phyloP scores from a whole-genome alignment of 2,329 filamentous ascomycete genomes.

The Didymella lethalis region DNA sequence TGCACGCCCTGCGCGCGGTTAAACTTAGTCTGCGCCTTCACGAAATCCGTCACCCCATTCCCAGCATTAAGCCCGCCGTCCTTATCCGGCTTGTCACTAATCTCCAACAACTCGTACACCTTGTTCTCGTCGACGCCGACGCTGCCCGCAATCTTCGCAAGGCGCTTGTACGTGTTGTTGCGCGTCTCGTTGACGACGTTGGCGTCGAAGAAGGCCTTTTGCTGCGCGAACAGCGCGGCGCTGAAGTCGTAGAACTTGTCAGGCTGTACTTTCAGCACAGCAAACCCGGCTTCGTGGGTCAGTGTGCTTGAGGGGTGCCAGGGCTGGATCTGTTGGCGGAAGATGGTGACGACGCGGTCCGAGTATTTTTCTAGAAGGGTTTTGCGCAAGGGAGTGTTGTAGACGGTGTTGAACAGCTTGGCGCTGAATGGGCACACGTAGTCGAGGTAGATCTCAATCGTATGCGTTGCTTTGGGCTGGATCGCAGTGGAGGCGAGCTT shows the following conservation, averaged over 20 bases:
- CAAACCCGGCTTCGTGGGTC: slow-evolving; percentile 82
- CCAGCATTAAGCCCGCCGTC: slow-evolving; percentile 78
- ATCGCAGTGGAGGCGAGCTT: slow-evolving; percentile 63
- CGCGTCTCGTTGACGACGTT: slow-evolving; percentile 82
- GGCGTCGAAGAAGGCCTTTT: slow-evolving; percentile 84
- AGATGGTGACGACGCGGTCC: slow-evolving; percentile 74
- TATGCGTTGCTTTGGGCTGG: slow-evolving; percentile 58
- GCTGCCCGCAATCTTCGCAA: slow-evolving; percentile 75
- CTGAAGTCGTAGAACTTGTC: slow-evolving; percentile 83
- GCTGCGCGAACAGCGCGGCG: slow-evolving; percentile 70
- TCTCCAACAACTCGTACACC: slow-evolving; percentile 72
- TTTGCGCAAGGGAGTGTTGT: slow-evolving; percentile 67
- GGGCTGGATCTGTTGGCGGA: slow-evolving; percentile 91
- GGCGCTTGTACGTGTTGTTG: slow-evolving; percentile 81
- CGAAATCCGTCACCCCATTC: slow-evolving; percentile 82
- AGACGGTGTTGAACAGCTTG: slow-evolving; percentile 80
- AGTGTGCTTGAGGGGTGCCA: slow-evolving; percentile 83
- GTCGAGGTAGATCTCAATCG: slow-evolving; percentile 74
- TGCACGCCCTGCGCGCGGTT: slow-evolving; percentile 82
- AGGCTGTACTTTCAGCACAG: slow-evolving; percentile 75
- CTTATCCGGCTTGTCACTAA: slow-evolving; percentile 70
- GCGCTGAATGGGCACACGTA: slow-evolving; percentile 85
- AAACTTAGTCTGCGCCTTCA: slow-evolving; percentile 85
- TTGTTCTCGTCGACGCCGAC: slow-evolving; percentile 75
- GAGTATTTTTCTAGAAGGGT: slow-evolving; percentile 69